Evolutionary conservation across 495 filamentous ascomycete species (phyloP).

Genomic region (Penicillium daleae): DNA sequence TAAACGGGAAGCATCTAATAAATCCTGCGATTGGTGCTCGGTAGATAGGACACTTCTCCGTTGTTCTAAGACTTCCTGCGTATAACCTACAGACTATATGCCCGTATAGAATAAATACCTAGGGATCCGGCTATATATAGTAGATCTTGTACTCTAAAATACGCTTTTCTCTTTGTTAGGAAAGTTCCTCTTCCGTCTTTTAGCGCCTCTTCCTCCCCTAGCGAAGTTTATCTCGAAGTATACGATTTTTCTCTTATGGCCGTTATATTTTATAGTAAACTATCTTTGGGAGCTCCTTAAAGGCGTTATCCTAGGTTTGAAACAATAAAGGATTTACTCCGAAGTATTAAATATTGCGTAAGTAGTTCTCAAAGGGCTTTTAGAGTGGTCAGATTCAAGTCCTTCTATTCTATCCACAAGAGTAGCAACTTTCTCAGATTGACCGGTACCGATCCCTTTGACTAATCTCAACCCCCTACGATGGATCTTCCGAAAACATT

Average conservation of each 20-base stretch:
- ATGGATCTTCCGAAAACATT: too few relatives aligned
- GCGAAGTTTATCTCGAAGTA: slow-evolving; percentile 15
- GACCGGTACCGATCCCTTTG: too few relatives aligned
- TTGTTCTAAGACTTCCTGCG: not conserved
- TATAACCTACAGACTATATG: not conserved
- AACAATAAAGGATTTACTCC: too few relatives aligned
- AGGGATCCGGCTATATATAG: slow-evolving; percentile 4
- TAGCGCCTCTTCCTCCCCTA: slow-evolving; percentile 14
- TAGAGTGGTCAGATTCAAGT: too few relatives aligned
- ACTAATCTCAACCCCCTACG: too few relatives aligned
- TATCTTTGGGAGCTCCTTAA: slow-evolving; percentile 1
- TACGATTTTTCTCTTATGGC: slow-evolving; percentile 13
- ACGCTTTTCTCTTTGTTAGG: slow-evolving; percentile 9
- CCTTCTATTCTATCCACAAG: too few relatives aligned
- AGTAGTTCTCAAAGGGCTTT: too few relatives aligned
- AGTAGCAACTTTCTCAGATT: too few relatives aligned
- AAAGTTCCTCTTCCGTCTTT: slow-evolving; percentile 11
- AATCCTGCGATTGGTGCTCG: not conserved
- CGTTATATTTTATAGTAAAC: slow-evolving; percentile 6
- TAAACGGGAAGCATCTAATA: not conserved
- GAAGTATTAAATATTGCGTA: too few relatives aligned
- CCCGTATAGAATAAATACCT: not conserved
- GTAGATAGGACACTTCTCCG: not conserved
- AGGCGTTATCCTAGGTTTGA: slow-evolving; percentile 8
- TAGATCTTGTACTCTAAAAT: slow-evolving; percentile 4